These are phyloP conservation scores for Nicotiana undulata DNA, from an alignment of 257 asterid genomes.

Conservation along the genomic window DNA sequence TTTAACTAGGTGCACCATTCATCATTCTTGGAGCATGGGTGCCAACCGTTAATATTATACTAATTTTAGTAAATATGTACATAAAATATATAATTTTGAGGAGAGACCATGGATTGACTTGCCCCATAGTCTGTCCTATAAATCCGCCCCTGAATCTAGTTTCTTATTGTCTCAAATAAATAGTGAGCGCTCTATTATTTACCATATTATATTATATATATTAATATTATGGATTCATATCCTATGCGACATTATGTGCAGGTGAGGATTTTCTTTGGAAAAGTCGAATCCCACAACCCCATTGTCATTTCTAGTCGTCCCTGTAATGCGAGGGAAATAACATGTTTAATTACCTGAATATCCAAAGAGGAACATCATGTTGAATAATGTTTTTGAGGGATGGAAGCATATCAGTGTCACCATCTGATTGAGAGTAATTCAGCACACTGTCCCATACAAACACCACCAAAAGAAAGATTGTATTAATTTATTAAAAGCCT, in stretches of 20 bases:
- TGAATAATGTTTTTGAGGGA: constrained; percentile 19
- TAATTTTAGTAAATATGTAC: no score
- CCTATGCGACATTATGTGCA: neutral
- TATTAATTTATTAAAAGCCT: neutral
- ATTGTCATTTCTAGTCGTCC: no score
- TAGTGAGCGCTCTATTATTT: neutral
- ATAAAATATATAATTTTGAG: no score
- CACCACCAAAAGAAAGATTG: neutral
- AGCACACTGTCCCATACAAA: constrained; percentile 6
- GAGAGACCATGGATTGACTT: no score
- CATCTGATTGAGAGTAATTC: constrained; percentile 21
- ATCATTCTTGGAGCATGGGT: no score
- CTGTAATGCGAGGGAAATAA: neutral
- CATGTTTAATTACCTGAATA: constrained; percentile 19
- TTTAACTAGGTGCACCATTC: no score
- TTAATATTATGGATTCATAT: neutral
- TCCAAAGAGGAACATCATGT: constrained; percentile 25
- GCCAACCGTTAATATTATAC: no score
- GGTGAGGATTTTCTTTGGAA: no score
- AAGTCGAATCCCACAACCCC: no score
- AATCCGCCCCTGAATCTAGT: neutral
- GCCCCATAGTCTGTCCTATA: no score
- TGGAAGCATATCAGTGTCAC: constrained; percentile 25
- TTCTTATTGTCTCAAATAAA: neutral
- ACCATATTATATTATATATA: neutral